Evolutionary conservation across 2,329 filamentous ascomycete species (phyloP), one percentile per base, ranked within the genome.

Genomic region (Pseudogymnoascus sp.): DNA sequence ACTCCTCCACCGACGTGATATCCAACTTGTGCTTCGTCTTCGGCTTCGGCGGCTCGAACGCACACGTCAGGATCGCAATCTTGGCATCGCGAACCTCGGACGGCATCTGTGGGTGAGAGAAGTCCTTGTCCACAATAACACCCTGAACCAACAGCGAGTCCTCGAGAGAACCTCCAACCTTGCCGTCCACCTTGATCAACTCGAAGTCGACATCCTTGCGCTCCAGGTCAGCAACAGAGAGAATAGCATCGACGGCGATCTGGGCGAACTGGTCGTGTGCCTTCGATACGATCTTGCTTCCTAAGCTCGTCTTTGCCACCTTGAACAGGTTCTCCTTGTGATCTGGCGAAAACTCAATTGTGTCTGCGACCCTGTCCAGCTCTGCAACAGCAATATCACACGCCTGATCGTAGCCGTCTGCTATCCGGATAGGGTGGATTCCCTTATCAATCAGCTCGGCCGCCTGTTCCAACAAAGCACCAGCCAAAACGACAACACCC

Each of bases 21-120:
- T 99, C 94, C 63, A 99, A 83, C 80, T 96, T 95, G 77, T 99
- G 94, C 83, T 99, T 99, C 55, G 94, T 99, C 84, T 99, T 99
- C 67, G 94, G 94, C 82, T 99, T 99, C 57, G 94, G 94, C 30
- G 94, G 94, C 78, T 99, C 94, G 72, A 99, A 99, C 3, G 94
- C 91, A 74, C 94, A 99, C 58, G 94, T 99, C 62, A 99, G 79
- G 70, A 99, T 99, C 67, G 94, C 94, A 71, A 99, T 85, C 80
- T 96, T 97, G 71, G 94, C 95, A 75, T 99, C 91, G 68, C 80
- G 83, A 65, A 99, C 92, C 75, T 96, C 91, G 57, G 88, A 89
- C 9, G 94, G 94, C 94, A 99, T 99, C 77, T 99, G 94, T 10
- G 94, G 94, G 74, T 99, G 94, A 34, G 94, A 97, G 75, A 99